Conservation (phyloP, 257 asterid genomes). For the Solanum bulbocastanum region DNA sequence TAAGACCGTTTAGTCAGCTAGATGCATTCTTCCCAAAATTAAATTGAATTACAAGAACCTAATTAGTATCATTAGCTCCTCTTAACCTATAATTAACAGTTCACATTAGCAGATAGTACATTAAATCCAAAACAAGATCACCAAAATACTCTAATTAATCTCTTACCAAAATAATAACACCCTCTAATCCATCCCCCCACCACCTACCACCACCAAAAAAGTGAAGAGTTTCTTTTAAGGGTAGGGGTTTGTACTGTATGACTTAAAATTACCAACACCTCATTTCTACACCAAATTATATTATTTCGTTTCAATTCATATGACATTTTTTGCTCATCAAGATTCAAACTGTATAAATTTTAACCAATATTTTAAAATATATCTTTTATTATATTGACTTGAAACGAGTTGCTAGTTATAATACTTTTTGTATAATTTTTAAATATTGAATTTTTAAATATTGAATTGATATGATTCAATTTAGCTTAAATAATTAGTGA, state of each 20-base stretch:
- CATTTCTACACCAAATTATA: not conserved
- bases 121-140: not conserved
- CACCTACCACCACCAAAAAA: not conserved
- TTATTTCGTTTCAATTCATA: not conserved
- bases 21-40: not conserved
- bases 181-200: not conserved
- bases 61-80: not conserved
- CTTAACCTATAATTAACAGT: not conserved
- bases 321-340: rapidly evolving
- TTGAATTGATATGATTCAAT: not conserved
- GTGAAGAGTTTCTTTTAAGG: not conserved
- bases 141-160: not conserved
- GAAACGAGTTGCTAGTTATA: not conserved
- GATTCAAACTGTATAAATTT: not conserved
- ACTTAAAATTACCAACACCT: not conserved
- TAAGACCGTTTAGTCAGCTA: not conserved
- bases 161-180: not conserved
- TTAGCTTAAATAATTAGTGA: not conserved
- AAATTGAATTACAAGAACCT: not conserved
- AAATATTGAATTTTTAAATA: not conserved
- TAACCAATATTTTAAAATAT: not conserved
- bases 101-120: not conserved
- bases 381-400: not conserved
- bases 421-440: not conserved
- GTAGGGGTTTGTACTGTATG: not conserved